A percentile compares a stretch with the other conserved stretches of the same genome.
Evolutionary conservation across 805 yeast genomes (phyloP).

Genomic region (Debaryomyces prosopidis): DNA sequence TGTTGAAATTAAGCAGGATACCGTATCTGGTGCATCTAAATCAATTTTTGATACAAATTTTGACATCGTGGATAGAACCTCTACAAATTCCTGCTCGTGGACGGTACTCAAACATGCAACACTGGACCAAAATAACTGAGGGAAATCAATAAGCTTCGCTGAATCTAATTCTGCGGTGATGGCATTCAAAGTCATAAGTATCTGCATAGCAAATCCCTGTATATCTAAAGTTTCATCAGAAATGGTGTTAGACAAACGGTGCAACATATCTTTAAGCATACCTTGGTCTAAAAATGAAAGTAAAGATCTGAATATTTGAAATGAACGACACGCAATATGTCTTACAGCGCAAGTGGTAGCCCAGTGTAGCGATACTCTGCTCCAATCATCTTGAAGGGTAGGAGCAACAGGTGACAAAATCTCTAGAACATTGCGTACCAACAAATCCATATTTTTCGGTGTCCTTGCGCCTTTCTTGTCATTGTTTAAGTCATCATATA

Average conservation of each 20-base stretch:
- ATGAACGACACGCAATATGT: slow-evolving; percentile 95
- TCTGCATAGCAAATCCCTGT: slow-evolving; percentile 97
- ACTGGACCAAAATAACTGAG: slow-evolving; percentile 93
- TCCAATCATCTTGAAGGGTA: slow-evolving; percentile 80
- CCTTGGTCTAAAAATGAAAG: slow-evolving; percentile 78
- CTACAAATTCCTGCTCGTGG: slow-evolving; percentile 91
- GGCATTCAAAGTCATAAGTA: slow-evolving; percentile 92
- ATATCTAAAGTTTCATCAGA: slow-evolving; percentile 88
- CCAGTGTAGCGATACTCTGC: slow-evolving; percentile 81
- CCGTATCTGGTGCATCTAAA: slow-evolving; percentile 80
- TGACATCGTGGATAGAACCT: slow-evolving; percentile 76
- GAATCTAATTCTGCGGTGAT: slow-evolving; percentile 83
- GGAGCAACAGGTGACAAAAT: slow-evolving; percentile 49
- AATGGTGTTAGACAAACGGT: slow-evolving; percentile 87
- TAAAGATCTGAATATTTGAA: slow-evolving; percentile 86
- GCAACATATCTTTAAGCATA: slow-evolving; percentile 92
- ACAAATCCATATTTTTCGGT: slow-evolving; percentile 79
- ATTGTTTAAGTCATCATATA: slow-evolving; percentile 78
- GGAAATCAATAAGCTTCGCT: slow-evolving; percentile 77
- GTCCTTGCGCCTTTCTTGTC: slow-evolving; percentile 78
- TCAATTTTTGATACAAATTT: slow-evolving; percentile 87
- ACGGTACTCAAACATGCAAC: slow-evolving; percentile 88
- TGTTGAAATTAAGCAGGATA: slow-evolving; percentile 75
- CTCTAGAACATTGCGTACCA: slow-evolving; percentile 63
- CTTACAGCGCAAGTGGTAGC: slow-evolving; percentile 97